phyloP scores from a whole-genome alignment of 805 yeast genomes.

The Metschnikowia sp. region DNA sequence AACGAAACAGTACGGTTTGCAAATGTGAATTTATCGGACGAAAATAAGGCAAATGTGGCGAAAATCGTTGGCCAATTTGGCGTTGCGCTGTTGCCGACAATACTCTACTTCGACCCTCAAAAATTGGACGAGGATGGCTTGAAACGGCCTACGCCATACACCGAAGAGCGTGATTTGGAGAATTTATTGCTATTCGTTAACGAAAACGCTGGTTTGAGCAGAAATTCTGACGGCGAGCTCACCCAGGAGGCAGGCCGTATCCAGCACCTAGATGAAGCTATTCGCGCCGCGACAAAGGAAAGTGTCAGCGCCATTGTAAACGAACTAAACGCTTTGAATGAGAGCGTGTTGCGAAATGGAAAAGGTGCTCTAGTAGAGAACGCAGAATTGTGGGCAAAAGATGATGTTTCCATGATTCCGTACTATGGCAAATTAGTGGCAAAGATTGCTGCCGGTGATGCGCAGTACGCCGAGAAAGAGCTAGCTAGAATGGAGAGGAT shows the following conservation, averaged over 20 bases:
- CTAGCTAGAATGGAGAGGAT: slow-evolving; percentile 41
- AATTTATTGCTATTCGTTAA: slow-evolving; percentile 27
- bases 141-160: slow-evolving; percentile 25
- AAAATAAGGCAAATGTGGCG: slow-evolving; percentile 14
- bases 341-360: slow-evolving; percentile 11
- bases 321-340: slow-evolving; percentile 11
- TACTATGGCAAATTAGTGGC: slow-evolving; percentile 50
- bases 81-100: slow-evolving; percentile 50
- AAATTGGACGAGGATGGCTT: slow-evolving; percentile 21
- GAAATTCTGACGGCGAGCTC: slow-evolving; percentile 34
- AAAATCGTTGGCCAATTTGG: slow-evolving; percentile 26
- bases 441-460: slow-evolving; percentile 44
- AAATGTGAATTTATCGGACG: slow-evolving; percentile 28
- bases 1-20: slow-evolving; percentile 32
- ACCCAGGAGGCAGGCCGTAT: slow-evolving; percentile 31
- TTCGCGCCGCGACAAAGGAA: background rate
- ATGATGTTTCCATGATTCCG: slow-evolving; percentile 25
- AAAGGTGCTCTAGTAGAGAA: slow-evolving; percentile 11
- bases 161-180: slow-evolving; percentile 23
- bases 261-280: slow-evolving; percentile 18
- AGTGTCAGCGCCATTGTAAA: slow-evolving; percentile 3
- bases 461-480: slow-evolving; percentile 31
- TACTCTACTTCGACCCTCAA: slow-evolving; percentile 44
- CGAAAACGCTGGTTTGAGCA: slow-evolving; percentile 23
- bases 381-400: slow-evolving; percentile 13